These are phyloP conservation scores for Starmerella cellae DNA, from an alignment of 805 yeast species.

Conservation along the genomic window DNA sequence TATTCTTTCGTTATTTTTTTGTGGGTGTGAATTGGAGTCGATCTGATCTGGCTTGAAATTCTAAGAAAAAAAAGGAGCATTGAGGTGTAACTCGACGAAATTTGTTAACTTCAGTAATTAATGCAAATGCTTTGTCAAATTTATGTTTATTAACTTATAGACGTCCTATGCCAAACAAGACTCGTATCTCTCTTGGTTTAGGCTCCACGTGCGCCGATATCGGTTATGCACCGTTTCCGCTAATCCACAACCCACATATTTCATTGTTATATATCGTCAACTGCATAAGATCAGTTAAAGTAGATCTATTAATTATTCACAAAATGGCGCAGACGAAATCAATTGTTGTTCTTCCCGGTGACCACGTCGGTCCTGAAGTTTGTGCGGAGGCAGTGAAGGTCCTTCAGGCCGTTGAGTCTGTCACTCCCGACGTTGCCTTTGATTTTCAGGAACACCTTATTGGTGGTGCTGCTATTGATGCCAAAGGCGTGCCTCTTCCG, in stretches of 20 bases:
- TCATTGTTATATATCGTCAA: too few relatives aligned
- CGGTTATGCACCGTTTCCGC: background rate
- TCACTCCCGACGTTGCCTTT: conserved; percentile 46
- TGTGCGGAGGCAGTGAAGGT: conserved; percentile 87
- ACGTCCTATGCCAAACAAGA: background rate
- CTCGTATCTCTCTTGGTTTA: background rate
- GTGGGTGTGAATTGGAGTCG: too few relatives aligned
- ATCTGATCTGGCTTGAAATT: too few relatives aligned
- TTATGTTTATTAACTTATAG: background rate
- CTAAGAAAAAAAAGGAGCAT: too few relatives aligned
- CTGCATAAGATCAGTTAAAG: too few relatives aligned
- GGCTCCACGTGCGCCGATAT: background rate
- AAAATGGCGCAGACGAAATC: conserved; percentile 37
- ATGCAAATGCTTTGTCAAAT: background rate
- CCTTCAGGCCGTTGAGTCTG: conserved; percentile 58
- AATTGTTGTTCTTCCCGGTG: conserved; percentile 86
- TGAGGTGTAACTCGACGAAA: too few relatives aligned
- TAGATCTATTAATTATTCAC: too few relatives aligned
- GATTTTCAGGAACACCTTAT: conserved; percentile 73
- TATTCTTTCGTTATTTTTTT: background rate
- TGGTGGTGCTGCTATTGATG: conserved; percentile 98
- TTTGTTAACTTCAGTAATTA: too few relatives aligned
- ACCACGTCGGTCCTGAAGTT: conserved; percentile 90
- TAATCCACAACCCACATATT: background rate
- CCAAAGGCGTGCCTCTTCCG: conserved; percentile 83